phyloP scores from a whole-genome alignment of 2,329 filamentous ascomycete species.

The Aspergillus niger region DNA sequence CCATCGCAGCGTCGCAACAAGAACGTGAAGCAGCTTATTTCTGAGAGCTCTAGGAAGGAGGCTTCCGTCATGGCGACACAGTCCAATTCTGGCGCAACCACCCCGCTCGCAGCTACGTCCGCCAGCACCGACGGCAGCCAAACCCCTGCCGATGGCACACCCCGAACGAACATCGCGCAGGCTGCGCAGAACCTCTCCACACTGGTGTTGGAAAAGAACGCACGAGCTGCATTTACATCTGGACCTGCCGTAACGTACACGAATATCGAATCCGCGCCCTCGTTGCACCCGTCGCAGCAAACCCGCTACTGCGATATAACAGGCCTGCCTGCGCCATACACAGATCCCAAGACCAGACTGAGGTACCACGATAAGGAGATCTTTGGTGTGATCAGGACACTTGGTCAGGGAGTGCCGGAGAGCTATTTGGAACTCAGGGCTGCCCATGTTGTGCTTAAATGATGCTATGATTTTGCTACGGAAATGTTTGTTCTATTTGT shows the following conservation, averaged over 20 bases:
- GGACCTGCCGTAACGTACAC: slow-evolving; percentile 85
- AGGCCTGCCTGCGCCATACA: slow-evolving; percentile 85
- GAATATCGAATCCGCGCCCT: slow-evolving; percentile 93
- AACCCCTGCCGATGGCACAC: slow-evolving; percentile 49
- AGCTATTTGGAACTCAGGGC: slow-evolving; percentile 86
- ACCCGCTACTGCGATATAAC: slow-evolving; percentile 96
- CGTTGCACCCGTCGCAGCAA: slow-evolving; percentile 72
- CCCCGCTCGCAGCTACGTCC: slow-evolving; percentile 54
- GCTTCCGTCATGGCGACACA: slow-evolving; percentile 84
- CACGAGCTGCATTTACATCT: slow-evolving; percentile 45
- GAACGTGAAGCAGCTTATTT: slow-evolving; percentile 94
- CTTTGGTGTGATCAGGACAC: slow-evolving; percentile 75
- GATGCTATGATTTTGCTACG: slow-evolving; percentile 1
- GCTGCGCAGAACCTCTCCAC: slow-evolving; percentile 84
- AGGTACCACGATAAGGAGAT: slow-evolving; percentile 93
- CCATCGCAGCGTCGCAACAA: slow-evolving; percentile 96
- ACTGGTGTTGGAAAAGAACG: slow-evolving; percentile 82
- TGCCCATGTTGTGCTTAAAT: slow-evolving; percentile 92
- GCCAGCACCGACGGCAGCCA: slow-evolving; percentile 44
- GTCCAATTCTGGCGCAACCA: slow-evolving; percentile 77
- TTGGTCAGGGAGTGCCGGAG: slow-evolving; percentile 82
- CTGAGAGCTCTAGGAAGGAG: slow-evolving; percentile 84
- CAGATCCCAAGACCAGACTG: slow-evolving; percentile 91
- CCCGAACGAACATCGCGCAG: slow-evolving; percentile 73
- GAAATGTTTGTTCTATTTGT: slow-evolving; percentile 4